Evolutionary conservation across 768 basidiomycete species (phyloP).

Genomic region (Rhizopogon vinicolor): DNA sequence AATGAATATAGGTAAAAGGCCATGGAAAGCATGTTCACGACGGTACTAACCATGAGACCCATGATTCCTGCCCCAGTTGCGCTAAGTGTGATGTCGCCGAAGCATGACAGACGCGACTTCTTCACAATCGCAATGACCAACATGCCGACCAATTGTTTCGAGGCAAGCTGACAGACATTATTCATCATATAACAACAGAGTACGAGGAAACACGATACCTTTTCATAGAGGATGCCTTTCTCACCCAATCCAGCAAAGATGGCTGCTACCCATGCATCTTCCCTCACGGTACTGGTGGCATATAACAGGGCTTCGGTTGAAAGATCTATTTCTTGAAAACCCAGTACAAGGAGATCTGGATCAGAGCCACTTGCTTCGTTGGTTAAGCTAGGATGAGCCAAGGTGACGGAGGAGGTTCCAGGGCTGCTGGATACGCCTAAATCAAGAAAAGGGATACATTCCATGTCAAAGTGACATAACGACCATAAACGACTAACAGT

Average conservation of each 20-base stretch:
- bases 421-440: slow-evolving; percentile 8
- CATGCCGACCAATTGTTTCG: slow-evolving; percentile 82
- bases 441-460: not conserved
- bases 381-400: not conserved
- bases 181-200: not conserved
- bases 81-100: slow-evolving; percentile 47
- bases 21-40: not conserved
- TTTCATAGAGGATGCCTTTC: slow-evolving; percentile 57
- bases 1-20: not conserved
- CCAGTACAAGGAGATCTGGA: slow-evolving; percentile 70
- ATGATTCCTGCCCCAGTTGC: slow-evolving; percentile 70
- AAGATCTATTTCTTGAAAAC: slow-evolving; percentile 78
- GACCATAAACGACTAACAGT: slow-evolving; percentile 12
- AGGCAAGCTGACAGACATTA: slow-evolving; percentile 46
- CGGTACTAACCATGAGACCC: slow-evolving; percentile 78
- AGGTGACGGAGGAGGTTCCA: slow-evolving; percentile 7
- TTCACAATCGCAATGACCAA: slow-evolving; percentile 67
- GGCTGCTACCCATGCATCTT: slow-evolving; percentile 68
- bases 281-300: slow-evolving; percentile 52
- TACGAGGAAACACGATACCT: slow-evolving; percentile 35
- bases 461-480: not conserved
- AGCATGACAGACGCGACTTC: slow-evolving; percentile 42
- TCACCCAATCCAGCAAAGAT: slow-evolving; percentile 70
- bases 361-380: slow-evolving; percentile 27
- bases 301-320: slow-evolving; percentile 78